These are phyloP conservation scores for Aspergillus cejpii DNA, from an alignment of 2,329 filamentous ascomycete genomes.

Conservation along the genomic window DNA sequence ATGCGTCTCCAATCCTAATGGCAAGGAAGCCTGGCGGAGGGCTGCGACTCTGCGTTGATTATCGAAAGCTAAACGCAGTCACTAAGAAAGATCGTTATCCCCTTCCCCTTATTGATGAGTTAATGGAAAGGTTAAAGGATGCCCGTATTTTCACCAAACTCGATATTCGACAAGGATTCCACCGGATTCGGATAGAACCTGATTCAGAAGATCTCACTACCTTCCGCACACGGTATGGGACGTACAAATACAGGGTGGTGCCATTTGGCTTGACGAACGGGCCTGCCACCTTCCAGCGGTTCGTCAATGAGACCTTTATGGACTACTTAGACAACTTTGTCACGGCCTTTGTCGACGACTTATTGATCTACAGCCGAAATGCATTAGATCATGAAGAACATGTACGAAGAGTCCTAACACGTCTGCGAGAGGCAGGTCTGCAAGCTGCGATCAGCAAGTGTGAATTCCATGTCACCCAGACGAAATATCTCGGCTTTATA, in stretches of 20 bases:
- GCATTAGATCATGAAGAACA: constrained; percentile 4
- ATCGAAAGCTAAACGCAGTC: no score
- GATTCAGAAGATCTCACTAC: no score
- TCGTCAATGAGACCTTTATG: no score
- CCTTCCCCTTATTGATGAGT: no score
- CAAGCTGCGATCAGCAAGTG: constrained; percentile 24
- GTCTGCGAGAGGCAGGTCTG: constrained; percentile 14
- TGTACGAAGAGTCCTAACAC: constrained; percentile 2
- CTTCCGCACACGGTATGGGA: background rate
- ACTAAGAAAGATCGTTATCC: no score
- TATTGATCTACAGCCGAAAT: constrained; percentile 6
- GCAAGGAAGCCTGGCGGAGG: no score
- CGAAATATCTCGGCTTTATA: constrained; percentile 30
- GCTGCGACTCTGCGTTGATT: no score
- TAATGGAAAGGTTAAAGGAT: no score
- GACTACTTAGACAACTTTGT: constrained; percentile 1
- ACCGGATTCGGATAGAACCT: no score
- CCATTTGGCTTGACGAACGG: constrained; percentile 5
- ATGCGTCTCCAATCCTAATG: no score
- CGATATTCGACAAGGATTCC: no score
- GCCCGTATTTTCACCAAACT: no score
- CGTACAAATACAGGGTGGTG: background rate
- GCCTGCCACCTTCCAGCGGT: constrained; percentile 7
- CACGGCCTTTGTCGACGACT: constrained; percentile 4
- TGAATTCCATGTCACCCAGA: constrained; percentile 23